Evolutionary conservation across 108 stramenopile species (phyloP).

Genomic region (Discostella pseudostelligera): DNA sequence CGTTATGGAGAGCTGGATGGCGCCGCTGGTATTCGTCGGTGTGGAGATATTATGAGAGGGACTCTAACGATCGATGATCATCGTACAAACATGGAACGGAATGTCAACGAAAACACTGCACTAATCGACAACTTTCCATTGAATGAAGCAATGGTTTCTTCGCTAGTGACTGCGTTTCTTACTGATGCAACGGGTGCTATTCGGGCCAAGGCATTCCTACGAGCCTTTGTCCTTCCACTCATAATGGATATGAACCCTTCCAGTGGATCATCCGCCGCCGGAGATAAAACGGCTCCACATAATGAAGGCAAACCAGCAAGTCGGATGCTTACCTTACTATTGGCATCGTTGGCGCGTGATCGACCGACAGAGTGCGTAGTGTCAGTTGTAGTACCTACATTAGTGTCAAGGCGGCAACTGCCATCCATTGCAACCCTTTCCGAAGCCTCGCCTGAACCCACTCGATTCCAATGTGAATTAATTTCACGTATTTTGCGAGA

Average conservation of each 20-base stretch:
- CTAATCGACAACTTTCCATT: slow-evolving; percentile 16
- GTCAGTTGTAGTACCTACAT: slow-evolving; percentile 15
- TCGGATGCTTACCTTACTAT: slow-evolving; percentile 21
- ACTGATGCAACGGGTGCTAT: slow-evolving; percentile 38
- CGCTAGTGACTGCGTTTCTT: slow-evolving; percentile 17
- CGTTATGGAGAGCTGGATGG: slow-evolving; percentile 36
- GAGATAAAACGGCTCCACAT: background rate
- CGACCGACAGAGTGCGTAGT: slow-evolving; percentile 40
- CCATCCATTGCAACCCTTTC: background rate
- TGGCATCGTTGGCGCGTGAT: slow-evolving; percentile 24
- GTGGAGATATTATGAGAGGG: slow-evolving; percentile 31
- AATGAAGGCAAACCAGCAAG: slow-evolving; percentile 29
- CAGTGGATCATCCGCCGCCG: background rate
- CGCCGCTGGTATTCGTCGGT: slow-evolving; percentile 27
- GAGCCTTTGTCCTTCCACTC: slow-evolving; percentile 38
- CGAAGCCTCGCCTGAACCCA: slow-evolving; percentile 14
- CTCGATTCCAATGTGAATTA: slow-evolving; percentile 39
- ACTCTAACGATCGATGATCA: background rate
- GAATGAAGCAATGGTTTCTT: slow-evolving; percentile 30
- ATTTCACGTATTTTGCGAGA: slow-evolving; percentile 25
- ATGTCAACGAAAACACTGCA: background rate
- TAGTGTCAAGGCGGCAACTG: background rate
- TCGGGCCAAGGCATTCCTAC: slow-evolving; percentile 33
- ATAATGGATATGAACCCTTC: slow-evolving; percentile 28
- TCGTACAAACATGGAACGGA: background rate